phyloP scores from a whole-genome alignment of 306 rosid genomes.

The Sesbania bispinosa region DNA sequence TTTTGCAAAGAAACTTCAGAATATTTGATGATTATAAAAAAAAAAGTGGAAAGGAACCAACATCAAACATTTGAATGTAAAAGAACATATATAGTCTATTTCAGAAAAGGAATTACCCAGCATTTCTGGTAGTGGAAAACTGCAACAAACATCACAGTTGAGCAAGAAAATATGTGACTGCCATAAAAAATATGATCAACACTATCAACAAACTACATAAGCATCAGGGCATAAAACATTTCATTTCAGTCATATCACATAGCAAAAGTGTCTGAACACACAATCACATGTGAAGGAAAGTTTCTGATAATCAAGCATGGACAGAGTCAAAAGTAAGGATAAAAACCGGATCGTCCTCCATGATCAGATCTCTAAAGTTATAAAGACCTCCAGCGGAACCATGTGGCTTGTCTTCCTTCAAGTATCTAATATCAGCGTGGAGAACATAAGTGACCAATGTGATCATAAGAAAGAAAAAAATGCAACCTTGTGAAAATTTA shows the following conservation, averaged over 20 bases:
- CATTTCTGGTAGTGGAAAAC: slow-evolving; percentile 92
- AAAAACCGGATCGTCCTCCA: slow-evolving; percentile 87
- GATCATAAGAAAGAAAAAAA: neutral
- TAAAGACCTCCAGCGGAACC: slow-evolving; percentile 98
- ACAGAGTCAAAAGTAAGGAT: slow-evolving; percentile 25
- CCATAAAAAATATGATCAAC: slow-evolving; percentile 34
- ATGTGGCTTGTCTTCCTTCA: slow-evolving; percentile 92
- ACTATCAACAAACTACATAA: neutral
- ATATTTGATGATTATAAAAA: neutral
- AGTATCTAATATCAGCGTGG: slow-evolving; percentile 46
- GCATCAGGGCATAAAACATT: neutral
- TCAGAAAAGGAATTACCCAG: slow-evolving; percentile 55
- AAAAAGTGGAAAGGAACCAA: neutral
- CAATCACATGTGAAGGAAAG: neutral
- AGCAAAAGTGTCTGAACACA: neutral
- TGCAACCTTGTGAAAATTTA: neutral
- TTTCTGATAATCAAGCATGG: neutral
- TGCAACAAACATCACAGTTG: slow-evolving; percentile 93
- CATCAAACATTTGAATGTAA: neutral
- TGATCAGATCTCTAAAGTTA: slow-evolving; percentile 80
- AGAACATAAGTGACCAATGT: slow-evolving; percentile 14
- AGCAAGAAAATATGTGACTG: slow-evolving; percentile 90
- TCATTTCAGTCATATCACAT: neutral
- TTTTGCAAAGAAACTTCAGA: slow-evolving; percentile 7
- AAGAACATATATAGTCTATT: neutral